Base-by-base conservation (phyloP, 1,284 basidiomycete genomes). In the Tylopilus microsporus region DNA sequence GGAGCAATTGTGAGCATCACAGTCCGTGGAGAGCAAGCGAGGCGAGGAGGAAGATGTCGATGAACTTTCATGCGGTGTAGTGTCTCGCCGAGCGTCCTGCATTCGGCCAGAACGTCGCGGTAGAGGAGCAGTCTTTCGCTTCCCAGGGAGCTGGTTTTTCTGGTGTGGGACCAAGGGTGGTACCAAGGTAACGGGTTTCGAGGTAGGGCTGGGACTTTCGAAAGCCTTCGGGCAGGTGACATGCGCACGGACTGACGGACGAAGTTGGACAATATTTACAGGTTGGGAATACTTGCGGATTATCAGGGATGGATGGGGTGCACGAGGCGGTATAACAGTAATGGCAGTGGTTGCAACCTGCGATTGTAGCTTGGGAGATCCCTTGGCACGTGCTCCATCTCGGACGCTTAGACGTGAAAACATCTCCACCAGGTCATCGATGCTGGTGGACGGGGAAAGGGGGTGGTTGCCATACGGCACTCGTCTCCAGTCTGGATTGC, bases 251-350 rank as follows among this genome's bases (percentile, higher is more conserved):
- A 54, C 25, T 2, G 49, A 19, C 25, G 57, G 45, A 7, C 5
- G n/a, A 43, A 30, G 49, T 8, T 39, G 52, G 30, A 41, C 9
- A 10, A 47, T 25, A 9, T 34, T 52, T 16, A 7, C 39, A n/a
- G 57, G 36, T 25, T 32, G 58, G 41, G 0, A 12, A 21, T 58
- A 56, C 18, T 43, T 32, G 49, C 5, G 1, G 7, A 34, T 16
- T 11, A 68, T n/a, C n/a, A 55, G 1, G 3, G 68, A 62, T 5
- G 68, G 62, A 19, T 70, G 65, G 13, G 65, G 66, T 32, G 68
- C 68, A 34, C 32, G 46, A 19, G 59, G 42, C 0, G 58, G 66
- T 61, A 58, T 32, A 9, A 68, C 53, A 18, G 68, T 70, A 13
- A 67, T 60, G 3, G 68, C 67, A 12, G 15, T 41, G 1, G 63